Evolutionary conservation across 768 basidiomycete genomes (phyloP), one percentile per base, ranked within the genome.

Genomic region (Lactarius evosmus): DNA sequence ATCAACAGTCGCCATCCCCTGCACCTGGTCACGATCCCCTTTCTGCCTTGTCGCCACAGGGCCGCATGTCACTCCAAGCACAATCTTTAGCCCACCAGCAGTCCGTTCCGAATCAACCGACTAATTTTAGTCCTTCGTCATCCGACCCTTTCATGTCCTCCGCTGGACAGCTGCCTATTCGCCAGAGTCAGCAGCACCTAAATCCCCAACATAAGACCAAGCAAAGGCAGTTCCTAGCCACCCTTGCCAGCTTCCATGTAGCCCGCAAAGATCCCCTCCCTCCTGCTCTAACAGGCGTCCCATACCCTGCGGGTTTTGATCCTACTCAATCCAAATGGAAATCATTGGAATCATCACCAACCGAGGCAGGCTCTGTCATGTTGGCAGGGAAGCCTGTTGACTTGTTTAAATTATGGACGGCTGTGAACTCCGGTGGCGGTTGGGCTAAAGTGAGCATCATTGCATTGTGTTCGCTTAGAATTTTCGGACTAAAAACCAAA

Each of bases 331-430:
- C 90, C 1, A 80, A 76, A 25, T 93, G 87, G 86, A 83, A 84
- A 70, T 75, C 76, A 58, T 75, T 93, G 63, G 89, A 92, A 63
- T 77, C 82, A 30, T 82, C 85, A 12, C 70, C 77, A 60, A 68
- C 70, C 11, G 88, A 89, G 66, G 68, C 80, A 12, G 91, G 92
- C 34, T 75, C 80, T 44, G 79, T 93, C 73, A 83, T 84, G 54
- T 70, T 93, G 22, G 87, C 85, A 3, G 89, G 88, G 19, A 87
- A 82, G 72, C 89, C 92, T 68, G 75, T 93, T 51, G 87, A 89
- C 71, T 73, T 93, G n/a, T 86, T 88, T 74, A 88, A 80, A 70
- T 75, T 93, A 11, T 93, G 87, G 85, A 79, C 78, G 14, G 65
- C 83, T 46, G 86, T 89, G 51, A 75, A 76, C 62, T 80, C 84